Base-by-base conservation (phyloP, 345 rosid species). In the Hibiscus tridactylites region DNA sequence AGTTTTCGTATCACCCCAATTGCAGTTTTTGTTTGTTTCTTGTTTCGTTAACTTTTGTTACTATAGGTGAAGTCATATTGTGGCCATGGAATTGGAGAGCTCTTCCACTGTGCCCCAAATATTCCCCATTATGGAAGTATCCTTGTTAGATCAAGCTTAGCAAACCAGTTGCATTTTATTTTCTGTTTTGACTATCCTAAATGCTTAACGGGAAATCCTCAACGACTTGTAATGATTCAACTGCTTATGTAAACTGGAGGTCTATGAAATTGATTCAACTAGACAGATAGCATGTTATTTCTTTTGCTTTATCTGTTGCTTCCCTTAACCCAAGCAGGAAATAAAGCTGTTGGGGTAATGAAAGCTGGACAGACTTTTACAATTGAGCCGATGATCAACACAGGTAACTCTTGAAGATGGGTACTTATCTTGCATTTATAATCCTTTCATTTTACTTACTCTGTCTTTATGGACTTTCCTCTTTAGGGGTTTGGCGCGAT, bases 81-180 rank as follows among this genome's bases (percentile, higher is more conserved):
- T 31, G 98, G 97, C 61, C 98, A 94, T 76, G 98, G 98, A 57
- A 86, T 94, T 60, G 98, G 98, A 65, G 97, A 94, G 84, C 93
- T 91, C 67, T 94, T 91, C 73, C 98, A 94, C 78, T 94, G 97
- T 63, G 97, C 97, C 4, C 98, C 97, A 65, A 88, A 91, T 80
- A 88, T 91, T 86, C 98, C 97, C 26, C 97, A 94, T 79, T 94
- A 94, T 72, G 90, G 83, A 73, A 90, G 98, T 88, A 90, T 85
- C 90, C 92, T 85, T 80, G 19, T 17, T 69, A 52, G 68, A 62
- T 64, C 59, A 24, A 54, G 13, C 64, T 69, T 74, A 10, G 60
- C 28, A 46, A 19, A n/a, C 52, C 9, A 2, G 3, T 19, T 72
- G 9, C 56, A 33, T 66, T 62, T 21, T 9, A 10, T 19, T 6